Evolutionary conservation across 805 yeast species (phyloP).

Genomic region (Metschnikowia reukaufii): DNA sequence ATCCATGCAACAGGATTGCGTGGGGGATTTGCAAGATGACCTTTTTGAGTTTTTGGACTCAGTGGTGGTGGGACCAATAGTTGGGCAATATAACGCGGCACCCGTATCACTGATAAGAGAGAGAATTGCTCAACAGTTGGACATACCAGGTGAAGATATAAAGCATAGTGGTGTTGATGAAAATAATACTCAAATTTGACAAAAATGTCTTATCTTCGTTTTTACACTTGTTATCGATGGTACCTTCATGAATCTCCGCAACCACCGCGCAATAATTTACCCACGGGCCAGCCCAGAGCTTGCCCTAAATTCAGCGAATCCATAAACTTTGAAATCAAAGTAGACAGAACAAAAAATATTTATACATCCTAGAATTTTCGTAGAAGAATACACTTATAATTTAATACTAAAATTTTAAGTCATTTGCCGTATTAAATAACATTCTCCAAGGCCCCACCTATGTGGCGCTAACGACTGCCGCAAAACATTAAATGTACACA

Average conservation of each 20-base stretch:
- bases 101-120: conserved; percentile 7
- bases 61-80: conserved; percentile 1
- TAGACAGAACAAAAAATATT: no score
- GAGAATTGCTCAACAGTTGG: conserved; percentile 17
- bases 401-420: no score
- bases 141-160: conserved; percentile 8
- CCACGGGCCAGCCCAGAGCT: no score
- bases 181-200: background rate
- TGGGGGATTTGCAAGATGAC: conserved; percentile 21
- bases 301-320: no score
- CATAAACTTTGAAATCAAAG: no score
- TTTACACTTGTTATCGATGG: background rate
- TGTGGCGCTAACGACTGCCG: no score
- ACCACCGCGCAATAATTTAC: background rate
- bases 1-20: conserved; percentile 42
- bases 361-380: no score
- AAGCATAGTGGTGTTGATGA: background rate
- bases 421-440: no score
- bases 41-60: background rate
- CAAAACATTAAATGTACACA: no score
- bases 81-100: background rate
- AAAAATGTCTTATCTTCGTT: background rate
- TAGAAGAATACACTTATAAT: no score
- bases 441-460: no score
- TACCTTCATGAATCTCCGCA: background rate